These are phyloP conservation scores for Dryadomyces quercivorus DNA, from an alignment of 2,329 filamentous ascomycete genomes.

Conservation along the genomic window DNA sequence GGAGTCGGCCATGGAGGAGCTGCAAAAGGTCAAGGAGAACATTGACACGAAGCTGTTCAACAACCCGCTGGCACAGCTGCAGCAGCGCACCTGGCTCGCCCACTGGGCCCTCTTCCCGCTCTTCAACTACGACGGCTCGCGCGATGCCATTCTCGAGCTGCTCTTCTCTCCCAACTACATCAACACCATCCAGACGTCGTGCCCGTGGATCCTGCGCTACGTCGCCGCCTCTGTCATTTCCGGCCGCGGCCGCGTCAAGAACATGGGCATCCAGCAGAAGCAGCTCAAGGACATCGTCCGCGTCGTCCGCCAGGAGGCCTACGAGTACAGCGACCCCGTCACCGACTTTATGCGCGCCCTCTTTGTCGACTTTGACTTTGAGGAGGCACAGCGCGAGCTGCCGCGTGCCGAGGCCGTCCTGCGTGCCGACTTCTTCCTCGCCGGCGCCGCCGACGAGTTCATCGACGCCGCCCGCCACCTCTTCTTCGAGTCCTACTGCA, in stretches of 20 bases:
- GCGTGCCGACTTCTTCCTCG: slow-evolving; percentile 90
- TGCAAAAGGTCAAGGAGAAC: slow-evolving; percentile 77
- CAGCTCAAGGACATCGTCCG: slow-evolving; percentile 95
- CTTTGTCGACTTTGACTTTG: slow-evolving; percentile 92
- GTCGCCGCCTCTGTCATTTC: slow-evolving; percentile 90
- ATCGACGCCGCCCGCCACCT: slow-evolving; percentile 90
- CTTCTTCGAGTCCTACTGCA: slow-evolving; percentile 99
- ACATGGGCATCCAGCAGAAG: slow-evolving; percentile 85
- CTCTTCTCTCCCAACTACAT: slow-evolving; percentile 97
- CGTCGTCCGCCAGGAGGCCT: slow-evolving; percentile 91
- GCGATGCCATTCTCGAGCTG: slow-evolving; percentile 84
- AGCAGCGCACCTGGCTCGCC: slow-evolving; percentile 92
- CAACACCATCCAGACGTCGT: slow-evolving; percentile 98
- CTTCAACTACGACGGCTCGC: slow-evolving; percentile 91
- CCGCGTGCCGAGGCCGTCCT: slow-evolving; percentile 81
- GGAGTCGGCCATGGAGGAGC: slow-evolving; percentile 85
- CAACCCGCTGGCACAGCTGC: slow-evolving; percentile 89
- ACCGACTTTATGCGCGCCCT: slow-evolving; percentile 94
- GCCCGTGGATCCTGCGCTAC: slow-evolving; percentile 94
- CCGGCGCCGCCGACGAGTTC: slow-evolving; percentile 72
- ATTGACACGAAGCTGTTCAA: slow-evolving; percentile 94
- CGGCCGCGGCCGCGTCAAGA: slow-evolving; percentile 69
- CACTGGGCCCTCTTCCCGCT: slow-evolving; percentile 99
- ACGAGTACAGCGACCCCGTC: slow-evolving; percentile 93
- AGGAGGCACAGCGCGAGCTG: slow-evolving; percentile 86